Conservation (phyloP, 2,329 filamentous ascomycete species). For the Colletotrichum trifolii region DNA sequence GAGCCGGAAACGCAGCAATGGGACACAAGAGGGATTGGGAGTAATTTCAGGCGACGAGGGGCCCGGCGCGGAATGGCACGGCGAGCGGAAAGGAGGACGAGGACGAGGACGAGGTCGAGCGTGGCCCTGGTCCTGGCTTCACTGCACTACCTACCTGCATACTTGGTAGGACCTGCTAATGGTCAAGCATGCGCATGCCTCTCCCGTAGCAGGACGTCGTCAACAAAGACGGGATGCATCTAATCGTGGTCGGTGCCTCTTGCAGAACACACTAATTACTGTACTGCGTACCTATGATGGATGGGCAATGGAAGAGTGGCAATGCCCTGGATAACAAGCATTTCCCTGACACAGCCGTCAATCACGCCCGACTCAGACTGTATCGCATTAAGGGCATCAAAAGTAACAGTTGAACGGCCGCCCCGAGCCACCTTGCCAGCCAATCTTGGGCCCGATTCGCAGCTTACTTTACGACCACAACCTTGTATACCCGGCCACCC, state of each 20-base stretch:
- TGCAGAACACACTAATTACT: too few relatives aligned
- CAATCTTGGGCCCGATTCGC: too few relatives aligned
- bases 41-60: slow-evolving; percentile 35
- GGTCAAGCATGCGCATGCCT: too few relatives aligned
- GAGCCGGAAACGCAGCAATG: slow-evolving; percentile 21
- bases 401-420: not conserved
- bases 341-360: not conserved
- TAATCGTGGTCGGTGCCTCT: too few relatives aligned
- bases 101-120: slow-evolving; percentile 2
- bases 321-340: not conserved
- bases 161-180: not conserved
- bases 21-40: slow-evolving; percentile 15
- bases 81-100: slow-evolving; percentile 15
- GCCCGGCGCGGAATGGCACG: slow-evolving; percentile 22
- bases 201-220: too few relatives aligned
- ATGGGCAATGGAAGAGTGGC: too few relatives aligned
- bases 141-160: not conserved
- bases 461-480: too few relatives aligned
- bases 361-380: slow-evolving; percentile 1
- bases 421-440: slow-evolving; percentile 1
- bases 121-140: not conserved
- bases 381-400: not conserved
- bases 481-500: too few relatives aligned
- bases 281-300: too few relatives aligned
- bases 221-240: too few relatives aligned